phyloP scores from a whole-genome alignment of 495 filamentous ascomycete species.

The Bryoglossum gracile region DNA sequence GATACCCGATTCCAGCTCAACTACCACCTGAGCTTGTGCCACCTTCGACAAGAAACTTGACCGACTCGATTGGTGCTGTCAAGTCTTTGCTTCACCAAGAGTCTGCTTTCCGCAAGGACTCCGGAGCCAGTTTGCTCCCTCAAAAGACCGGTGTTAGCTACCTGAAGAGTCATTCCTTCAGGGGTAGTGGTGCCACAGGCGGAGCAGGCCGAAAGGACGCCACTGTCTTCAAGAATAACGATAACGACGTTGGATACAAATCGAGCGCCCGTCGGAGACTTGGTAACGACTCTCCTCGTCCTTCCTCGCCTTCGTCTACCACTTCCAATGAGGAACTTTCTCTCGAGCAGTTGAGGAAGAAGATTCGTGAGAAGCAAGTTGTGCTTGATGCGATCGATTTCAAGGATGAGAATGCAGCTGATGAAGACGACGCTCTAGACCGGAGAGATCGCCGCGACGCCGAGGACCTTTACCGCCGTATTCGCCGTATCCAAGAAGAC shows the following conservation, averaged over 20 bases:
- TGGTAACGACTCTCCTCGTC: constrained; percentile 67
- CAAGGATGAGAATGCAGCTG: constrained; percentile 79
- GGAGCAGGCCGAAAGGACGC: constrained; percentile 72
- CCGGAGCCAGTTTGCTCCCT: constrained; percentile 78
- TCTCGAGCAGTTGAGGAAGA: constrained; percentile 83
- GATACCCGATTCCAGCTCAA: constrained; percentile 86
- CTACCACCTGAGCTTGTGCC: constrained; percentile 91
- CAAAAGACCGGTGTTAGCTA: constrained; percentile 98
- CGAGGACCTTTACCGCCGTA: constrained; percentile 87
- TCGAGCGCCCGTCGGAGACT: constrained; percentile 86
- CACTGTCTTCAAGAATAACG: constrained; percentile 94
- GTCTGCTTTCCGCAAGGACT: constrained; percentile 75
- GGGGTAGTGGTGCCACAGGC: constrained; percentile 38
- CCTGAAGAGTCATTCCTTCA: constrained; percentile 92
- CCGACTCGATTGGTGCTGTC: constrained; percentile 84
- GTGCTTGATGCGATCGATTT: constrained; percentile 97
- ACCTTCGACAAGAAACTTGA: constrained; percentile 90
- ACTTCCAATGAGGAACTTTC: constrained; percentile 71
- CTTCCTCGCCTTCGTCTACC: constrained; percentile 65
- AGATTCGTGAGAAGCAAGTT: constrained; percentile 90
- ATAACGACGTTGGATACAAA: constrained; percentile 80
- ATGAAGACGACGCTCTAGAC: constrained; percentile 89
- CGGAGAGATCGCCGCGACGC: constrained; percentile 85
- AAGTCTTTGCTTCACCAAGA: constrained; percentile 89
- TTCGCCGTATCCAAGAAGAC: constrained; percentile 92